Base-by-base conservation (phyloP, 441 rosid genomes). In the Pelargonium australe region DNA sequence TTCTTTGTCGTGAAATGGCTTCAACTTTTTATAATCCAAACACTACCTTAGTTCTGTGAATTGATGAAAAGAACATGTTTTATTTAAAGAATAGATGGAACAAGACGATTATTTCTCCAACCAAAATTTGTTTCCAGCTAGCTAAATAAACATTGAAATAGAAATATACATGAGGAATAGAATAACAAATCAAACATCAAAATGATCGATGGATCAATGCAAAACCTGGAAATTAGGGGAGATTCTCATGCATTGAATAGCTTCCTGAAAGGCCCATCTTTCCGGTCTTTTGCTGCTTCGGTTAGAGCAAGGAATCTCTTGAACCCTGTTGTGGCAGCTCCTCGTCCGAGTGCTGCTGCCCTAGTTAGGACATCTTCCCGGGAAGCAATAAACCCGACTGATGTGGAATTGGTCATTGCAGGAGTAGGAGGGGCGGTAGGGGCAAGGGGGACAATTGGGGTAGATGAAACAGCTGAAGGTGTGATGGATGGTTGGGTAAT, bases 301-400 rank as follows among this genome's bases (percentile, higher is more conserved):
- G 99, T 95, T 67, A 95, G 88, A 77, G 99, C 99, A 73, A 95
- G 95, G 83, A 95, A 95, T 85, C 97, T 85, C 87, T 95, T 95
- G 83, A 95, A 92, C 53, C 99, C 98, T 13, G 99, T 95, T 2
- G 89, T 91, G 60, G 99, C 99, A 3, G 99, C 99, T 28, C 99
- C 99, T 55, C 99, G 88, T 19, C 98, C 99, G 5, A 92, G 99
- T 2, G 98, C 98, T 17, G 99, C 99, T 13, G 99, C 99, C 78
- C 98, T 82, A 1, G 98, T 86, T 65, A 95, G 86, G 73, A 95
- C 98, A 63, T 92, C 99, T 80, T 95, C 99, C 20, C 98, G 82
- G 19, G 97, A 91, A 45, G 99, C 87, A 45, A 86, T 83, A 65
- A 95, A 83, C 25, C 97, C 93, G 12, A 80, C 80, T 0, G 96